phyloP scores from a whole-genome alignment of 163 green algal species.

The Prototheca wickerhamii region DNA sequence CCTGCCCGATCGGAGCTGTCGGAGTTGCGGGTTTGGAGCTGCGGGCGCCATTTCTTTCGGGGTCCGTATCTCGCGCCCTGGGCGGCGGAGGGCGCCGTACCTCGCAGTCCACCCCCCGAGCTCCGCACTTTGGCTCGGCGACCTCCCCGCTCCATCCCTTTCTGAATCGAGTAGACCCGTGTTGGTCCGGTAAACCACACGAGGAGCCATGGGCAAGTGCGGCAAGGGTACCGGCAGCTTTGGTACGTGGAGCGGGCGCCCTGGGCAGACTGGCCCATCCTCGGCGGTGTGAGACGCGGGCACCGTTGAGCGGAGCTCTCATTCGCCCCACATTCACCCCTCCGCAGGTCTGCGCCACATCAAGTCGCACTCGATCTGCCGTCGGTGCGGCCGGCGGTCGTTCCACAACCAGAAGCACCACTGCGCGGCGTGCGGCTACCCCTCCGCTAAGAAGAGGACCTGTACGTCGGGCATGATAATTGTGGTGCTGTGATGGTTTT shows the following conservation, averaged over 20 bases:
- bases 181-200: slow-evolving; percentile 4
- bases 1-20: too few relatives aligned
- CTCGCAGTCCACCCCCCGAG: background rate
- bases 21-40: too few relatives aligned
- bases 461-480: slow-evolving; percentile 60
- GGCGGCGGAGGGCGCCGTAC: too few relatives aligned
- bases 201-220: slow-evolving; percentile 80
- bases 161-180: background rate
- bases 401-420: slow-evolving; percentile 98
- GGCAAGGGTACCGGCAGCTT: slow-evolving; percentile 98
- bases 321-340: background rate
- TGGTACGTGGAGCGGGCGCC: slow-evolving; percentile 46
- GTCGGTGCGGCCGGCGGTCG: slow-evolving; percentile 79
- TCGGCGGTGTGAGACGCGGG: background rate
- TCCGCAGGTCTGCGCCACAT: slow-evolving; percentile 82
- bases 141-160: background rate
- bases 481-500: too few relatives aligned
- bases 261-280: background rate
- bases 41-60: background rate
- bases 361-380: slow-evolving; percentile 98
- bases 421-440: slow-evolving; percentile 92
- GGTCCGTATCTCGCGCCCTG: too few relatives aligned
- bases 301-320: background rate
- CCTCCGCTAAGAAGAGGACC: slow-evolving; percentile 79
- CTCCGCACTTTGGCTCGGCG: background rate